Evolutionary conservation across 2,329 filamentous ascomycete genomes (phyloP).

Genomic region (Colletotrichum sp.): DNA sequence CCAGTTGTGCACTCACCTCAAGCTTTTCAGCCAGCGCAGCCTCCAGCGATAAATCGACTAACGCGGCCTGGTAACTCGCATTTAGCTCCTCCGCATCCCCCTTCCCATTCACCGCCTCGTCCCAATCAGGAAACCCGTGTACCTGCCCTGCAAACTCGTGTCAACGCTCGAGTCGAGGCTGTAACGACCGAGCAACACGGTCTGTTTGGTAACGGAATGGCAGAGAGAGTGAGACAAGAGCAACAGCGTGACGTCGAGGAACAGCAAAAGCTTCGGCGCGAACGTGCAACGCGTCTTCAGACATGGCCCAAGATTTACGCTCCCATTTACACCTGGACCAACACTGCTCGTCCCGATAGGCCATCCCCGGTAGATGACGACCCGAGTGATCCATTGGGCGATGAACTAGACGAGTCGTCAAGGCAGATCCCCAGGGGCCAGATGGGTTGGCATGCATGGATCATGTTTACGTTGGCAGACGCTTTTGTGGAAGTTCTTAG

Average conservation of each 20-base stretch:
- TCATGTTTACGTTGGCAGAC: conserved; percentile 10
- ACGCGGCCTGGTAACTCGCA: neutral
- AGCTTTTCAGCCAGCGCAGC: neutral
- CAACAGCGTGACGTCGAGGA: neutral
- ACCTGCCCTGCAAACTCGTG: neutral
- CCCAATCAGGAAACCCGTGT: neutral
- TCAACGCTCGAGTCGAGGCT: neutral
- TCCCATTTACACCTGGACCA: conserved; percentile 5
- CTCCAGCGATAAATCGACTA: neutral
- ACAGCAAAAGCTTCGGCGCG: neutral
- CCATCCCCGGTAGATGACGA: neutral
- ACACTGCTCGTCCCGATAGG: conserved; percentile 1
- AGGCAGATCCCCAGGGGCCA: neutral
- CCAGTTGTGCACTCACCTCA: neutral
- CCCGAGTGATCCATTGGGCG: neutral
- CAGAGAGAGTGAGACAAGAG: neutral
- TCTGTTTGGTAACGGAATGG: neutral
- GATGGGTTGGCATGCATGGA: neutral
- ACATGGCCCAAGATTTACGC: conserved; percentile 6
- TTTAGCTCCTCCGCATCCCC: neutral
- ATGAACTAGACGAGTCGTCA: neutral
- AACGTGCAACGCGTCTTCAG: conserved; percentile 1
- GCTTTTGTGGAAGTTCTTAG: neutral
- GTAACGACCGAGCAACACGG: neutral
- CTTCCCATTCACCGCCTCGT: neutral